Evolutionary conservation across 2,329 filamentous ascomycete species (phyloP).

Genomic region (Curvularia sp.): DNA sequence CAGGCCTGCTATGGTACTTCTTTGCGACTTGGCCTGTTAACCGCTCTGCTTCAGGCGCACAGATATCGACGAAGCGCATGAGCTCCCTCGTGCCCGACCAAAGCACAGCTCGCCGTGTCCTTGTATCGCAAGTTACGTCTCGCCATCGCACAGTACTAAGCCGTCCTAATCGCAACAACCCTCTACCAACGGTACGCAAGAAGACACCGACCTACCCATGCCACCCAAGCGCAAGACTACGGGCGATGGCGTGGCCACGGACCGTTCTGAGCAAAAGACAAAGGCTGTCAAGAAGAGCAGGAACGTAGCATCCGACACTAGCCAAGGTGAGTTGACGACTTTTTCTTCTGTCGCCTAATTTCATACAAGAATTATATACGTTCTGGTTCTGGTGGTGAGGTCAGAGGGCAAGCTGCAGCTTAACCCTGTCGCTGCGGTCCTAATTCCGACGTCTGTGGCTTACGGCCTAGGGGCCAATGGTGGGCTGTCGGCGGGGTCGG

Average conservation of each 20-base stretch:
- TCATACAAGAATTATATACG: neutral
- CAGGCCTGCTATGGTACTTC: conserved; percentile 11
- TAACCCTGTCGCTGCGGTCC: conserved; percentile 13
- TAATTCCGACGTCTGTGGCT: conserved; percentile 19
- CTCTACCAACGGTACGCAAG: conserved; percentile 4
- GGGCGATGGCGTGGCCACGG: conserved; percentile 2
- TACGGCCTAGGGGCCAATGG: conserved; percentile 22
- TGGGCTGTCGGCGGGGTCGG: conserved; percentile 27
- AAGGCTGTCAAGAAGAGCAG: conserved; percentile 11
- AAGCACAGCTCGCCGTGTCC: neutral
- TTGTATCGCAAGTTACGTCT: neutral
- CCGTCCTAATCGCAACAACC: neutral
- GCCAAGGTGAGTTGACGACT: conserved; percentile 7
- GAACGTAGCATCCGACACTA: neutral
- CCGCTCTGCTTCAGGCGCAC: conserved; percentile 16
- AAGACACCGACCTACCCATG: conserved; percentile 11
- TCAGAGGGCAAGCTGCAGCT: conserved; percentile 10
- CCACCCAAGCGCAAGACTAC: conserved; percentile 22
- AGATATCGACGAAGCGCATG: conserved; percentile 17
- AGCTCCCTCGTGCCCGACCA: conserved; percentile 11
- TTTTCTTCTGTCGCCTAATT: neutral
- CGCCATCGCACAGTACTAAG: neutral
- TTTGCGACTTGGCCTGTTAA: conserved; percentile 4
- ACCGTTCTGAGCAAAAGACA: conserved; percentile 10
- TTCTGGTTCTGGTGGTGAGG: neutral